These are phyloP conservation scores for Daldinia bambusicola DNA, from an alignment of 495 filamentous ascomycete species.

Conservation along the genomic window DNA sequence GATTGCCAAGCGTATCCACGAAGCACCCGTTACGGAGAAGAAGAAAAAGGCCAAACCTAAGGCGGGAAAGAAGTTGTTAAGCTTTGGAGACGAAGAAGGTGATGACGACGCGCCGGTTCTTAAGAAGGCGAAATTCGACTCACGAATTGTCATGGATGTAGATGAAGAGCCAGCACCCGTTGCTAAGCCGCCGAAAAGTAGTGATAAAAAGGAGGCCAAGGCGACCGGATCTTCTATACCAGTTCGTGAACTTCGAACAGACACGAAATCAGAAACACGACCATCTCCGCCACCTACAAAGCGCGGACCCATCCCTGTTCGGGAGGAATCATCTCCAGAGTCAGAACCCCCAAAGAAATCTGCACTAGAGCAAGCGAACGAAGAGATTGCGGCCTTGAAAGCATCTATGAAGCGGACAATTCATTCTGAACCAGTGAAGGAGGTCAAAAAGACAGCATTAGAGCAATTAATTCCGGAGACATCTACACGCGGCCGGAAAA, in stretches of 20 bases:
- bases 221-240: constrained; percentile 44
- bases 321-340: constrained; percentile 56
- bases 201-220: constrained; percentile 48
- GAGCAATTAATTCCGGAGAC: constrained; percentile 87
- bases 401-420: constrained; percentile 89
- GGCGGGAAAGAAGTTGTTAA: constrained; percentile 80
- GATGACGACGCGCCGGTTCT: constrained; percentile 71
- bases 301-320: constrained; percentile 30
- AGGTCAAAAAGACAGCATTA: constrained; percentile 64
- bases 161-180: constrained; percentile 49
- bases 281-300: constrained; percentile 40
- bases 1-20: constrained; percentile 53
- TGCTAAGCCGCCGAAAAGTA: constrained; percentile 41
- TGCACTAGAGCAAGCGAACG: constrained; percentile 82
- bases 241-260: constrained; percentile 37
- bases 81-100: constrained; percentile 88
- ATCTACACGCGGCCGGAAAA: constrained; percentile 81
- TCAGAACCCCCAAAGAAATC: constrained; percentile 66
- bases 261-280: constrained; percentile 29
- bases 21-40: constrained; percentile 61
- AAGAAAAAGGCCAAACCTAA: constrained; percentile 78
- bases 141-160: constrained; percentile 76
- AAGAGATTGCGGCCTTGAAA: constrained; percentile 89
- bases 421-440: constrained; percentile 64
- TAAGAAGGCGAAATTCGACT: constrained; percentile 93